Evolutionary conservation across 192 early-diverging fungal species (phyloP).

Genomic region (Coemansia sp.): DNA sequence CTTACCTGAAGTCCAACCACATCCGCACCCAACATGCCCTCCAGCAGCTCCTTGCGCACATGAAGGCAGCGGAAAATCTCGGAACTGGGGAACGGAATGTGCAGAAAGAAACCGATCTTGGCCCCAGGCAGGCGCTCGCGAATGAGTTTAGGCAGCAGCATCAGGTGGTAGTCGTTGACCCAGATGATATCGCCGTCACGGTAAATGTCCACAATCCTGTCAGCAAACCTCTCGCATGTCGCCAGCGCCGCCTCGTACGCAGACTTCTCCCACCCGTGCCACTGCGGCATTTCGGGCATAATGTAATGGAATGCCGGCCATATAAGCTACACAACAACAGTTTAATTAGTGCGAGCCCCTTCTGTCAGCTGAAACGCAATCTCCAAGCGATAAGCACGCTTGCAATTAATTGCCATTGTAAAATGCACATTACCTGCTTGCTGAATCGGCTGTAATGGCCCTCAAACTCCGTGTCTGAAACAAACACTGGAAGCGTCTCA

Average conservation of each 20-base stretch:
- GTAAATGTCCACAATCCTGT: slow-evolving; percentile 75
- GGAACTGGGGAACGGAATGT: slow-evolving; percentile 94
- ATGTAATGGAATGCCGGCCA: slow-evolving; percentile 99
- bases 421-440: slow-evolving; percentile 68
- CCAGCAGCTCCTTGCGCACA: slow-evolving; percentile 80
- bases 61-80: slow-evolving; percentile 93
- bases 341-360: neutral
- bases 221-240: slow-evolving; percentile 84
- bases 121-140: slow-evolving; percentile 80
- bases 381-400: too few species aligned
- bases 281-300: slow-evolving; percentile 83
- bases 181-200: slow-evolving; percentile 88
- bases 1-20: slow-evolving; percentile 80
- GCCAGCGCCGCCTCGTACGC: slow-evolving; percentile 82
- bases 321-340: slow-evolving; percentile 64
- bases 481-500: slow-evolving; percentile 77
- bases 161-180: slow-evolving; percentile 98
- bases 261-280: slow-evolving; percentile 71
- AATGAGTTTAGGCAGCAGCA: slow-evolving; percentile 88
- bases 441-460: slow-evolving; percentile 94
- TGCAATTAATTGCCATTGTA: neutral
- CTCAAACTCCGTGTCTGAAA: slow-evolving; percentile 77
- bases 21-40: slow-evolving; percentile 86
- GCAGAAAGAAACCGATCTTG: slow-evolving; percentile 93
- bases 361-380: neutral